Conservation (phyloP, 352 stramenopile species). For the Phytopythium ostracodes region DNA sequence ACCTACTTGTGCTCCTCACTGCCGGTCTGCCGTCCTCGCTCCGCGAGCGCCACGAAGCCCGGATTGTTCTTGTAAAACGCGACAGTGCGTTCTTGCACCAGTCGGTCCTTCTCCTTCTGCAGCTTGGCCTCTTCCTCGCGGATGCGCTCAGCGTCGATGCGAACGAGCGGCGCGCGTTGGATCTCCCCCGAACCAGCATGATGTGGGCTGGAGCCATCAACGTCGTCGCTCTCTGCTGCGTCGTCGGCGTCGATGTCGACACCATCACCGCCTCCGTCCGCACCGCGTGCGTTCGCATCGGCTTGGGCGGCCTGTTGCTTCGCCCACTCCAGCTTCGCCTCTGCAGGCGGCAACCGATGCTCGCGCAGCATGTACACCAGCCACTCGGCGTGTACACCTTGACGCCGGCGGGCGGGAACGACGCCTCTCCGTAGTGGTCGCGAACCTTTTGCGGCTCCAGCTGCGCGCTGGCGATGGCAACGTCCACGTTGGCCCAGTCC, state of each 20-base stretch:
- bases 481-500: slow-evolving; percentile 39
- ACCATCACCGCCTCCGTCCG: slow-evolving; percentile 7
- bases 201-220: slow-evolving; percentile 47
- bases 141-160: slow-evolving; percentile 32
- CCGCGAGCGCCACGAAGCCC: slow-evolving; percentile 42
- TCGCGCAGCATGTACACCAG: slow-evolving; percentile 47
- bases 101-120: slow-evolving; percentile 39
- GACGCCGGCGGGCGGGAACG: slow-evolving; percentile 31
- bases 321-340: slow-evolving; percentile 34
- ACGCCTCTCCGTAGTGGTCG: slow-evolving; percentile 21
- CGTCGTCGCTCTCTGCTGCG: slow-evolving; percentile 24
- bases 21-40: slow-evolving; percentile 14
- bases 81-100: slow-evolving; percentile 50
- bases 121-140: slow-evolving; percentile 40
- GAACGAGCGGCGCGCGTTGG: slow-evolving; percentile 27
- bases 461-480: slow-evolving; percentile 42
- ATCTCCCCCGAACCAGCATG: slow-evolving; percentile 36
- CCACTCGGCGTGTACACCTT: slow-evolving; percentile 57
- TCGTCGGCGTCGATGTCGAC: slow-evolving; percentile 12
- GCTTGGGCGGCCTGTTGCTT: slow-evolving; percentile 23
- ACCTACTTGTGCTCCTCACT: slow-evolving; percentile 25
- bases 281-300: slow-evolving; percentile 13
- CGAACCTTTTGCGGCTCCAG: slow-evolving; percentile 31
- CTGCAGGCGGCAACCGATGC: slow-evolving; percentile 26
- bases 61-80: slow-evolving; percentile 81